These are phyloP conservation scores for Hymenotorrendiella dingleyae DNA, from an alignment of 2,329 filamentous ascomycete species.

Conservation along the genomic window DNA sequence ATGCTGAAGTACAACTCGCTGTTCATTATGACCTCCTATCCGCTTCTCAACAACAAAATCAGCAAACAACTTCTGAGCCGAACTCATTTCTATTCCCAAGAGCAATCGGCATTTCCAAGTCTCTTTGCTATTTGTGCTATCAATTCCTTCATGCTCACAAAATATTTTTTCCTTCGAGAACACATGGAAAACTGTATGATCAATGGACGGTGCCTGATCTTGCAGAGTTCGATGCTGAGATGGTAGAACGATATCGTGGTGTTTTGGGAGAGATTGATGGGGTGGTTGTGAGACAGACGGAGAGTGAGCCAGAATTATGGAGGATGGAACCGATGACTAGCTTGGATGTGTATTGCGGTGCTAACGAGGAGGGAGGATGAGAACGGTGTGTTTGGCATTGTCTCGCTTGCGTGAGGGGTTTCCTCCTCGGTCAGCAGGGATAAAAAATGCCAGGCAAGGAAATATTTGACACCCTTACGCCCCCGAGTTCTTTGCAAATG, in stretches of 20 bases:
- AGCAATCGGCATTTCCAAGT: conserved; percentile 11
- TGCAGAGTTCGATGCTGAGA: conserved; percentile 1
- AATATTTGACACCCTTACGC: too few relatives aligned
- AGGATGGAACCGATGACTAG: conserved; percentile 14
- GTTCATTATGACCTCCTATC: conserved; percentile 10
- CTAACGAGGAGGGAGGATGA: not conserved
- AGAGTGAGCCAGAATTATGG: conserved; percentile 7
- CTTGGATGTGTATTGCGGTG: not conserved
- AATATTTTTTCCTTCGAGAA: conserved; percentile 9
- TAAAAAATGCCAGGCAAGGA: too few relatives aligned
- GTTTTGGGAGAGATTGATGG: conserved; percentile 5
- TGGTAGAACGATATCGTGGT: conserved; percentile 3
- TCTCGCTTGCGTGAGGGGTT: too few relatives aligned
- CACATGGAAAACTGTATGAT: conserved; percentile 12
- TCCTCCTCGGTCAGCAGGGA: too few relatives aligned
- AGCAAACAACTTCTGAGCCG: not conserved
- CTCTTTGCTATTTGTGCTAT: conserved; percentile 13
- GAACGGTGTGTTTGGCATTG: too few relatives aligned
- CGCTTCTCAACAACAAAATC: not conserved
- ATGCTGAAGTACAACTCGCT: conserved; percentile 11
- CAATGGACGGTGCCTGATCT: conserved; percentile 14
- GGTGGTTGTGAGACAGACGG: conserved; percentile 2
- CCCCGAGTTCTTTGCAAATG: too few relatives aligned
- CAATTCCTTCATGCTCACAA: conserved; percentile 7
- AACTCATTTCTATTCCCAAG: conserved; percentile 1